phyloP scores from a whole-genome alignment of 1,139 yeast species.

The Blastobotrys apis region DNA sequence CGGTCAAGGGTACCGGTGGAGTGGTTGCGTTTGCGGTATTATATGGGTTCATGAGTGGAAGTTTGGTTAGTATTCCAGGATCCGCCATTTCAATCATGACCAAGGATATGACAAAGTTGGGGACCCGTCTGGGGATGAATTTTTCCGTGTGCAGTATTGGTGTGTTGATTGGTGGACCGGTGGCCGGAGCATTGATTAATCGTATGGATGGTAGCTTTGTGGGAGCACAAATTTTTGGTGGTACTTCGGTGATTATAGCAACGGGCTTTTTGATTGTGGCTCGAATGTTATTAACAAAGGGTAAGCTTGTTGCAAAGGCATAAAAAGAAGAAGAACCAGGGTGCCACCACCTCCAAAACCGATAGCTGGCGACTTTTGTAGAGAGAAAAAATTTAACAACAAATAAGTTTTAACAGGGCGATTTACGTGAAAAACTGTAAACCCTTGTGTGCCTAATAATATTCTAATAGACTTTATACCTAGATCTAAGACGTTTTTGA shows the following conservation, averaged over 20 bases:
- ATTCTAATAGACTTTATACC: no score
- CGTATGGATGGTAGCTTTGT: slow-evolving; percentile 22
- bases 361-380: background rate
- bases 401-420: background rate
- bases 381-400: background rate
- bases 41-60: slow-evolving; percentile 50
- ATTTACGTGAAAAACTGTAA: background rate
- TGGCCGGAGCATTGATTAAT: slow-evolving; percentile 46
- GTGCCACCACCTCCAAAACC: no score
- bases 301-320: slow-evolving; percentile 8
- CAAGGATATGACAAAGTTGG: slow-evolving; percentile 37
- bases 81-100: slow-evolving; percentile 48
- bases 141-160: slow-evolving; percentile 53
- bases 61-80: slow-evolving; percentile 44
- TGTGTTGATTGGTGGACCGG: slow-evolving; percentile 49
- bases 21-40: slow-evolving; percentile 38
- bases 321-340: background rate
- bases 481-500: no score
- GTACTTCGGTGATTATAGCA: slow-evolving; percentile 16
- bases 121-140: slow-evolving; percentile 56
- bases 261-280: slow-evolving; percentile 65
- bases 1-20: slow-evolving; percentile 44
- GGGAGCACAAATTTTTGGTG: slow-evolving; percentile 24
- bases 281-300: slow-evolving; percentile 9
- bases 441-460: no score